These are phyloP conservation scores for Biscogniauxia marginata DNA, from an alignment of 2,329 filamentous ascomycete species.

Conservation along the genomic window DNA sequence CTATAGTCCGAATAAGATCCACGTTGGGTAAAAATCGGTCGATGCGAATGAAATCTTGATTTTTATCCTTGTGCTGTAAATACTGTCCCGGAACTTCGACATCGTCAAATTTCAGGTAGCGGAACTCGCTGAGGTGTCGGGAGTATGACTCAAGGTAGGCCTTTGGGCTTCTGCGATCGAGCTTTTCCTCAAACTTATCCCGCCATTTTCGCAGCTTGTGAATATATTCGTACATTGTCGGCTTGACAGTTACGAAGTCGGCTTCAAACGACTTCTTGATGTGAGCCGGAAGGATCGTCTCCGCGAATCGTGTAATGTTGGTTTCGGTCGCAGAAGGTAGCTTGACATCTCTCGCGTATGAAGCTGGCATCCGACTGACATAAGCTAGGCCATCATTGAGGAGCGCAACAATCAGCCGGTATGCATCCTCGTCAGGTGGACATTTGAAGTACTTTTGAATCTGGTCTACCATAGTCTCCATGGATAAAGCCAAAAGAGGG, in stretches of 20 bases:
- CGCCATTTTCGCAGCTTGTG: conserved; percentile 94
- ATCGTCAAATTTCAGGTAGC: conserved; percentile 97
- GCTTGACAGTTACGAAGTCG: conserved; percentile 95
- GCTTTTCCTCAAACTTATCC: conserved; percentile 96
- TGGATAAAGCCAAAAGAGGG: conserved; percentile 89
- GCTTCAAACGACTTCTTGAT: conserved; percentile 95
- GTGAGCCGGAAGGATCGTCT: conserved; percentile 90
- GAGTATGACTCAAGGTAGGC: conserved; percentile 82
- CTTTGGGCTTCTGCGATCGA: conserved; percentile 75
- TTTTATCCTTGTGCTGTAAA: conserved; percentile 96
- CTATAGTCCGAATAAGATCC: conserved; percentile 86
- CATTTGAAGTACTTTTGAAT: conserved; percentile 99
- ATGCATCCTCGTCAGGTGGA: conserved; percentile 95
- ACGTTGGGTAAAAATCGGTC: conserved; percentile 95
- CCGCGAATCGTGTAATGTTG: conserved; percentile 94
- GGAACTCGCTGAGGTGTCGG: conserved; percentile 90
- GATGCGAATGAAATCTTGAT: conserved; percentile 96
- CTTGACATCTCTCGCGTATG: conserved; percentile 89
- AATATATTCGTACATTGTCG: conserved; percentile 98
- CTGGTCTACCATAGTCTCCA: conserved; percentile 99
- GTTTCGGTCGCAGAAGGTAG: conserved; percentile 86
- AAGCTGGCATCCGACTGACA: conserved; percentile 80
- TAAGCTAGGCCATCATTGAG: conserved; percentile 94
- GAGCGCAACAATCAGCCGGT: conserved; percentile 93
- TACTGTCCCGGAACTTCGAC: conserved; percentile 98